A percentile compares a stretch with the other conserved stretches of the same genome.
Evolutionary conservation across 2,329 filamentous ascomycete genomes (phyloP).

Genomic region (Fusarium penzigii): DNA sequence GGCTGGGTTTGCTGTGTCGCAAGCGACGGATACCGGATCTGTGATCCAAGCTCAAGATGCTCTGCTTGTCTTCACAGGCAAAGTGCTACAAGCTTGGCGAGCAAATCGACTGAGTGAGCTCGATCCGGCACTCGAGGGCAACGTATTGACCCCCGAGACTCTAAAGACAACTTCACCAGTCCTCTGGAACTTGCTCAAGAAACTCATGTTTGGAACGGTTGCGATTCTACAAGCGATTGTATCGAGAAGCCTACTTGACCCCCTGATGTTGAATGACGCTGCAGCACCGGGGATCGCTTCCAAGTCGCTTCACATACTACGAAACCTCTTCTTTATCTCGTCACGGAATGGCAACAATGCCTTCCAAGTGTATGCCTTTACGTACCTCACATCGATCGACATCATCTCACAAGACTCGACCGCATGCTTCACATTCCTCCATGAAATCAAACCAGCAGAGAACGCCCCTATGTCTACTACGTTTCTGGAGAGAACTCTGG

Average conservation of each 20-base stretch:
- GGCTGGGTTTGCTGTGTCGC: constrained; percentile 63
- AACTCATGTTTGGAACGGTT: constrained; percentile 73
- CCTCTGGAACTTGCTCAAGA: constrained; percentile 75
- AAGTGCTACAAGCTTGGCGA: constrained; percentile 71
- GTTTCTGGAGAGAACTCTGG: constrained; percentile 67
- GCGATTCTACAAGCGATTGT: constrained; percentile 75
- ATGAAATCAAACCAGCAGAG: constrained; percentile 53
- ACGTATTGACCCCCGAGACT: constrained; percentile 65
- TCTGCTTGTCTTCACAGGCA: constrained; percentile 66
- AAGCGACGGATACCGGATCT: constrained; percentile 44
- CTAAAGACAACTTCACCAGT: constrained; percentile 65
- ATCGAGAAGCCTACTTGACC: constrained; percentile 60
- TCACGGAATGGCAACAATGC: constrained; percentile 69
- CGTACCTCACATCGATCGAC: constrained; percentile 80
- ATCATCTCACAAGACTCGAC: constrained; percentile 71
- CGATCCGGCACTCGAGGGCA: constrained; percentile 66
- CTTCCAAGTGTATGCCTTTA: constrained; percentile 84
- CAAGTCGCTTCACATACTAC: constrained; percentile 71
- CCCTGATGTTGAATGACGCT: constrained; percentile 43
- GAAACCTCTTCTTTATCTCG: constrained; percentile 81
- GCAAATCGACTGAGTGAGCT: constrained; percentile 72
- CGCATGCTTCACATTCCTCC: constrained; percentile 67
- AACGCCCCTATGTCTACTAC: constrained; percentile 32
- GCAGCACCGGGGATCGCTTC: constrained; percentile 65
- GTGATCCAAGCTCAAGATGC: constrained; percentile 60